A percentile compares a stretch with the other conserved stretches of the same genome.
Conservation (phyloP, 2,329 filamentous ascomycete species). For the Fusarium sp. region DNA sequence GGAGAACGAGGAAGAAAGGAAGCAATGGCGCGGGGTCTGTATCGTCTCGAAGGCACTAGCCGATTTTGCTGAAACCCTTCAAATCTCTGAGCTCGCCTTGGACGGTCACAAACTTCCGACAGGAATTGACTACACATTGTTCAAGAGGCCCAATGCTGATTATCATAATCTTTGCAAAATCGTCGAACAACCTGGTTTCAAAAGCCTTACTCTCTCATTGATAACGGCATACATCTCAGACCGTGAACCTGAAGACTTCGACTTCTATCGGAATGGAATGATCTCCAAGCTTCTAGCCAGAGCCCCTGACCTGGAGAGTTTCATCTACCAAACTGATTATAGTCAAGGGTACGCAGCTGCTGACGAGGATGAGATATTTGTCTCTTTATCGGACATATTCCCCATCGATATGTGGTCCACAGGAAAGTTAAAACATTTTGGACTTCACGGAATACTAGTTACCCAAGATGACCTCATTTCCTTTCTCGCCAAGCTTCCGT, state of each 20-base stretch:
- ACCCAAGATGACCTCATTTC: neutral
- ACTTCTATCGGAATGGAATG: neutral
- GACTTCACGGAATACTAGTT: neutral
- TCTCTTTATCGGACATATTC: neutral
- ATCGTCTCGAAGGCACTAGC: neutral
- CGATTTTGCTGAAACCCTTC: neutral
- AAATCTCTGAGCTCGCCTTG: neutral
- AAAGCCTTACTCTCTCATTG: neutral
- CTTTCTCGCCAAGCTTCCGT: neutral
- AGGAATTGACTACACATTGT: neutral
- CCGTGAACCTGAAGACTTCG: neutral
- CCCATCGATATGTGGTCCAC: neutral
- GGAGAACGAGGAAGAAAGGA: neutral
- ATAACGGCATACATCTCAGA: neutral
- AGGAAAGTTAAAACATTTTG: neutral
- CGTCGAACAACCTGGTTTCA: neutral
- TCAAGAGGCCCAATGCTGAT: neutral
- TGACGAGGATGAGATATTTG: neutral
- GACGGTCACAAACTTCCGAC: neutral
- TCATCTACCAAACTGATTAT: neutral
- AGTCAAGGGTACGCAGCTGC: fast-evolving
- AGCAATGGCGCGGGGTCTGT: constrained; percentile 1
- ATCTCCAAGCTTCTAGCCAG: neutral
- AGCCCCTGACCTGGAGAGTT: neutral
- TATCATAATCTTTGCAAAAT: neutral